These are phyloP conservation scores for Henckelia pumila DNA, from an alignment of 257 asterid genomes.

Conservation along the genomic window DNA sequence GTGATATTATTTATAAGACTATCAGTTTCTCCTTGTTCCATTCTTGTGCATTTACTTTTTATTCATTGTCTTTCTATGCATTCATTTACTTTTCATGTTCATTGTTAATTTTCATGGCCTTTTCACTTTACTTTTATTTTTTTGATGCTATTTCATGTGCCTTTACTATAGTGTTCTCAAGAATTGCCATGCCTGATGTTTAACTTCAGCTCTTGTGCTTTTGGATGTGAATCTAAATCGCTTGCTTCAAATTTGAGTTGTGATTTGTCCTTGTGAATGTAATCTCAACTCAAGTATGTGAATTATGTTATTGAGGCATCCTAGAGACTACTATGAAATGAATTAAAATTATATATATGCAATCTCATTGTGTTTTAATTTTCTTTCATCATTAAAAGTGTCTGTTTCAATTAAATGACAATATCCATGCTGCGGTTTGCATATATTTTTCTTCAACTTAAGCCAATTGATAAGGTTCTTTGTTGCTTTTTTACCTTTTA, in stretches of 20 bases:
- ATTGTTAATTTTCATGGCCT: not conserved
- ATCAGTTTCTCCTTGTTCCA: conserved; percentile 14
- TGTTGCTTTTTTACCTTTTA: not conserved
- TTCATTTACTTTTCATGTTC: conserved; percentile 7
- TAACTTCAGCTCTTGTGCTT: conserved; percentile 17
- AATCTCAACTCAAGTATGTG: conserved; percentile 14
- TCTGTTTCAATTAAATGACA: not conserved
- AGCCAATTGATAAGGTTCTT: not conserved
- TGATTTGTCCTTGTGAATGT: not conserved
- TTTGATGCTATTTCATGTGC: conserved; percentile 4
- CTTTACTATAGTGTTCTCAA: conserved; percentile 2
- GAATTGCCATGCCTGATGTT: conserved; percentile 9
- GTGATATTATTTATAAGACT: conserved; percentile 21
- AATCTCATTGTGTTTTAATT: not conserved
- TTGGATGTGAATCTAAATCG: not conserved
- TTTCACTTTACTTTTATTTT: conserved; percentile 10
- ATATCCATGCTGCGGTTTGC: not conserved
- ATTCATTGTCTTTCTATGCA: conserved; percentile 18
- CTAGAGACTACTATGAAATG: conserved; percentile 7
- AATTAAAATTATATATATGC: not conserved
- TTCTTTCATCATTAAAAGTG: not conserved
- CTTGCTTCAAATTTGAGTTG: conserved; percentile 6
- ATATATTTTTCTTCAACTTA: too few relatives aligned
- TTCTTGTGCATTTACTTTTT: conserved; percentile 11
- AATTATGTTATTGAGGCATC: conserved; percentile 15